phyloP scores from a whole-genome alignment of 1,139 yeast genomes.

The Torulaspora pretoriensis region DNA sequence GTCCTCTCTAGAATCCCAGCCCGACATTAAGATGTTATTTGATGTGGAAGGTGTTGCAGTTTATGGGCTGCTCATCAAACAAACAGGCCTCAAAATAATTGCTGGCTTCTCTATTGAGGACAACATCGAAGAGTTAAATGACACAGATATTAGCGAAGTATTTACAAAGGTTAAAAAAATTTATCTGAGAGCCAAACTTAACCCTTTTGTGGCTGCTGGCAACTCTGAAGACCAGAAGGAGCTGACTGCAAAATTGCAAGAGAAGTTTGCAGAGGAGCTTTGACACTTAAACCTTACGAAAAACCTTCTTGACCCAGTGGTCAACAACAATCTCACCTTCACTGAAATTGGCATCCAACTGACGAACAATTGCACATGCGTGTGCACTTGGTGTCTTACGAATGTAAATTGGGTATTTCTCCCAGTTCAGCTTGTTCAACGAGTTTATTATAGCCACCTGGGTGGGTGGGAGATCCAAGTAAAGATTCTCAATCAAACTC shows the following conservation, averaged over 20 bases:
- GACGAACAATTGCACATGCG: slow-evolving; percentile 75
- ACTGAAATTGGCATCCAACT: slow-evolving; percentile 45
- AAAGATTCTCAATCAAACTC: slow-evolving; percentile 24
- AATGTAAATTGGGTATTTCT: slow-evolving; percentile 66
- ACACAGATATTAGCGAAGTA: slow-evolving; percentile 18
- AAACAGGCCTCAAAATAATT: slow-evolving; percentile 31
- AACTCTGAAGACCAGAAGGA: slow-evolving; percentile 10
- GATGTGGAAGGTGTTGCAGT: slow-evolving; percentile 31
- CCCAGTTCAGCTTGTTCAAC: slow-evolving; percentile 61
- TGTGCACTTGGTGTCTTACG: slow-evolving; percentile 64
- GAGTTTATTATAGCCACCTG: slow-evolving; percentile 54
- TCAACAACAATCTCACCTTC: slow-evolving; percentile 67
- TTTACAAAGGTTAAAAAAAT: slow-evolving; percentile 27
- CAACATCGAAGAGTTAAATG: slow-evolving; percentile 9
- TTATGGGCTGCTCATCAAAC: slow-evolving; percentile 30
- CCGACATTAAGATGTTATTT: slow-evolving; percentile 26
- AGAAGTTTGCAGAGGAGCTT: slow-evolving; percentile 12
- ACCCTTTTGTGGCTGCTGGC: slow-evolving; percentile 24
- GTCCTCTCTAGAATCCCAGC: slow-evolving; percentile 15
- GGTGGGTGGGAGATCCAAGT: slow-evolving; percentile 15
- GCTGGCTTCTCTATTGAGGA: slow-evolving; percentile 25
- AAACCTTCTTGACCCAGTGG: slow-evolving; percentile 55
- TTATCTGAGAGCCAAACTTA: slow-evolving; percentile 26
- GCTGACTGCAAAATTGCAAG: slow-evolving; percentile 13
- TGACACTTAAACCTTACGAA: slow-evolving; percentile 16